Evolutionary conservation across 2,329 filamentous ascomycete genomes (phyloP).

Genomic region (Falciphora oryzae): DNA sequence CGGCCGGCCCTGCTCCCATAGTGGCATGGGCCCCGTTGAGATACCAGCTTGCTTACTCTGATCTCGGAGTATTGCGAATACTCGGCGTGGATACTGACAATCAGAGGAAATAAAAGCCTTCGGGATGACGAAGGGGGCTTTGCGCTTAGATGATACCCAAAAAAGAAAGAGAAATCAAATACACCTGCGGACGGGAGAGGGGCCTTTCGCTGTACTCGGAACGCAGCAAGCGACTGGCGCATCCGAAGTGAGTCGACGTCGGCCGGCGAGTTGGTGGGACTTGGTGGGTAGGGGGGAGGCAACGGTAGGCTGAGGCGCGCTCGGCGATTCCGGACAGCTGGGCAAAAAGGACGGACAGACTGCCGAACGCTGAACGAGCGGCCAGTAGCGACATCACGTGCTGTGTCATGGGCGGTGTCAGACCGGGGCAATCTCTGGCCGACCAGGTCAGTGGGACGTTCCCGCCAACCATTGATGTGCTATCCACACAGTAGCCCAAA

Average conservation of each 20-base stretch:
- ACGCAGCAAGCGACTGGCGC: background rate
- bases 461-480: background rate
- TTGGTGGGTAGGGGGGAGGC: background rate
- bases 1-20: conserved; percentile 55
- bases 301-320: background rate
- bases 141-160: background rate
- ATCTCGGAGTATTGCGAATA: conserved; percentile 63
- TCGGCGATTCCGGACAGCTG: background rate
- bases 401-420: background rate
- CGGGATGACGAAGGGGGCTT: background rate
- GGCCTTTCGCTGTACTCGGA: background rate
- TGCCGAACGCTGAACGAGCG: background rate
- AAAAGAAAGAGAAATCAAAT: background rate
- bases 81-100: conserved; percentile 51
- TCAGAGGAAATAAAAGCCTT: background rate
- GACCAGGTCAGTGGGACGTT: background rate
- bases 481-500: background rate
- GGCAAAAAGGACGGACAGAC: too few relatives aligned
- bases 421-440: background rate
- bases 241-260: background rate
- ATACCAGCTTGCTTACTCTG: conserved; percentile 69
- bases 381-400: background rate
- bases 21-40: conserved; percentile 72
- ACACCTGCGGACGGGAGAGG: background rate
- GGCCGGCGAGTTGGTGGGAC: background rate